A percentile compares a stretch with the other conserved stretches of the same genome.
phyloP scores from a whole-genome alignment of 768 basidiomycete genomes.

The Daedalea quercina region DNA sequence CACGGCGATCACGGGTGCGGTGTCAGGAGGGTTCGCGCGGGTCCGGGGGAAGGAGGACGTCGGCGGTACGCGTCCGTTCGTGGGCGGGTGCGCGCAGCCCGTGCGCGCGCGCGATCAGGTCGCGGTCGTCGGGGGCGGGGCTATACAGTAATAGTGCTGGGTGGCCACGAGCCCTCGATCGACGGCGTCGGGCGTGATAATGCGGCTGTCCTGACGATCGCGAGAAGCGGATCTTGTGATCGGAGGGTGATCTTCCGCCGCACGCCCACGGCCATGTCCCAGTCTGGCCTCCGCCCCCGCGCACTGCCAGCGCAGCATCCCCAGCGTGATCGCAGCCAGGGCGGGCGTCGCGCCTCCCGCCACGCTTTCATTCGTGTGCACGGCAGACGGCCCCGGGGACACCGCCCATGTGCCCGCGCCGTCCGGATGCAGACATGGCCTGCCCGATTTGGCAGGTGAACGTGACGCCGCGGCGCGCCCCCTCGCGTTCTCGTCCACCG shows the following conservation, averaged over 20 bases:
- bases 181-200: too few species aligned
- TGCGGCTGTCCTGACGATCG: slow-evolving; percentile 9
- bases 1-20: background rate
- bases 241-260: slow-evolving; percentile 14
- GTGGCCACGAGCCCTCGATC: background rate
- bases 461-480: background rate
- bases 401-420: background rate
- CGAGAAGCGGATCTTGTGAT: slow-evolving; percentile 19
- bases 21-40: background rate
- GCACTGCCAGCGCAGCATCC: background rate
- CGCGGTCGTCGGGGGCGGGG: background rate
- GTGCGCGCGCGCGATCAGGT: background rate
- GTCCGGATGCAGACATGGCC: background rate
- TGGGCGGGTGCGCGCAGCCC: background rate
- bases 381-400: background rate
- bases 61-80: background rate
- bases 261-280: background rate
- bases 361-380: background rate
- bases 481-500: background rate
- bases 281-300: background rate
- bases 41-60: background rate
- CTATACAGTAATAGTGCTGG: background rate
- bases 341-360: too few species aligned
- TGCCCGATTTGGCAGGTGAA: background rate
- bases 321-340: too few species aligned